These are phyloP conservation scores for Alternaria sp. DNA, from an alignment of 2,329 filamentous ascomycete genomes.

Conservation along the genomic window DNA sequence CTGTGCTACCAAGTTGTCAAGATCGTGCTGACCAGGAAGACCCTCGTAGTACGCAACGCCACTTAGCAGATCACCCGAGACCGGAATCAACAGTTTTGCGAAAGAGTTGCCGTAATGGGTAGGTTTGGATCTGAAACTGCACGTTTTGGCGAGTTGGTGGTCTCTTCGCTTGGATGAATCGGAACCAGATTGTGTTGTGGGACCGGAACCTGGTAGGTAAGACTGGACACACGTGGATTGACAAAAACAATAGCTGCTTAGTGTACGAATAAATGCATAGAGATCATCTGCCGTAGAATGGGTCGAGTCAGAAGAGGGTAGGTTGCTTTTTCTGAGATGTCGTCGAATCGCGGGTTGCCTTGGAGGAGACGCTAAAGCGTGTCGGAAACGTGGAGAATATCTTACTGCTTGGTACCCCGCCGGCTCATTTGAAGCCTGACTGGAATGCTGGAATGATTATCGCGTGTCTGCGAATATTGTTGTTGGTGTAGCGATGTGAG, in stretches of 20 bases:
- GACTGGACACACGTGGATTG: background rate
- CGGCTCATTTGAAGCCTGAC: background rate
- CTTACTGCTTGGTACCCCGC: background rate
- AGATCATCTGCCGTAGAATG: too few species aligned
- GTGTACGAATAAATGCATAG: background rate
- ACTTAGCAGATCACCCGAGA: conserved; percentile 35
- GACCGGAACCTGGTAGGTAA: background rate
- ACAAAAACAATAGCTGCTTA: too few species aligned
- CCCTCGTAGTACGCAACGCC: conserved; percentile 13
- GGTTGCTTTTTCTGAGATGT: background rate
- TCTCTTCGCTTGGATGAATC: conserved; percentile 13
- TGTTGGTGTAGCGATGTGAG: background rate
- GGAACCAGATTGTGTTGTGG: conserved; percentile 3
- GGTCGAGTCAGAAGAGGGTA: background rate
- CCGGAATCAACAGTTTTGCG: conserved; percentile 24
- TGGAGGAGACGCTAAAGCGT: background rate
- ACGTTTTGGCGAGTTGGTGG: conserved; percentile 6
- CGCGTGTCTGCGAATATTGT: background rate
- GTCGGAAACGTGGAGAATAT: background rate
- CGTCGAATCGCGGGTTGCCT: background rate
- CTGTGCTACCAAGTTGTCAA: background rate
- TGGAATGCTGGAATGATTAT: background rate
- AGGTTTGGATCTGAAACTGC: conserved; percentile 21
- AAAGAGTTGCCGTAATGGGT: conserved; percentile 24
- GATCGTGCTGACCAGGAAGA: conserved; percentile 4